Evolutionary conservation across 768 basidiomycete genomes (phyloP).

Genomic region (Boletus rex-veris): DNA sequence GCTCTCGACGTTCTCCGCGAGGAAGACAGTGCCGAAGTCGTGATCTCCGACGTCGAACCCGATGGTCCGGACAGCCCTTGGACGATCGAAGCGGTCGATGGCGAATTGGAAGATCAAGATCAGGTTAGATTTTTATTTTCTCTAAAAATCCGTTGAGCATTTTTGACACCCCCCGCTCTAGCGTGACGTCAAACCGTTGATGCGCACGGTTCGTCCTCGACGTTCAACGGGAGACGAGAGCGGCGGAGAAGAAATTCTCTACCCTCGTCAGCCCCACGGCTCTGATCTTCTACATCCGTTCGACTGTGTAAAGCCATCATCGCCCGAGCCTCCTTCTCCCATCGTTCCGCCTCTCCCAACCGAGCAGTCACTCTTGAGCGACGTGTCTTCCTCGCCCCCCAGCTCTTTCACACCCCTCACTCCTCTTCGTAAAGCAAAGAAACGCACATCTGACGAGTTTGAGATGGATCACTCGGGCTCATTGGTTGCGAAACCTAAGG

Average conservation of each 20-base stretch:
- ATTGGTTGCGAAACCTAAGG: constrained; percentile 50
- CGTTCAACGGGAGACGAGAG: constrained; percentile 79
- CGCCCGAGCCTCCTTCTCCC: constrained; percentile 28
- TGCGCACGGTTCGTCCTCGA: constrained; percentile 52
- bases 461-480: constrained; percentile 70
- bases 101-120: constrained; percentile 67
- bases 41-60: constrained; percentile 40
- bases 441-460: constrained; percentile 80
- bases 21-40: constrained; percentile 31
- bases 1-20: constrained; percentile 30
- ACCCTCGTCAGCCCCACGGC: constrained; percentile 59
- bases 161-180: constrained; percentile 21
- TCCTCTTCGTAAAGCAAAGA: constrained; percentile 56
- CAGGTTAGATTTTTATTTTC: constrained; percentile 44
- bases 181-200: constrained; percentile 43
- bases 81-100: constrained; percentile 86
- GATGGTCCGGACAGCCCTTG: constrained; percentile 74
- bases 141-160: not conserved
- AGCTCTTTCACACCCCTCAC: constrained; percentile 52
- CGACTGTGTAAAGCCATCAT: constrained; percentile 30
- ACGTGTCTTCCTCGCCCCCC: constrained; percentile 47
- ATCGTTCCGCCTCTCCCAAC: constrained; percentile 31
- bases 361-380: constrained; percentile 29
- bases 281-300: constrained; percentile 31
- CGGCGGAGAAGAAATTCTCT: constrained; percentile 87